Base-by-base conservation (phyloP, 1,284 basidiomycete genomes). In the Neotropicomus parvogracilis region DNA sequence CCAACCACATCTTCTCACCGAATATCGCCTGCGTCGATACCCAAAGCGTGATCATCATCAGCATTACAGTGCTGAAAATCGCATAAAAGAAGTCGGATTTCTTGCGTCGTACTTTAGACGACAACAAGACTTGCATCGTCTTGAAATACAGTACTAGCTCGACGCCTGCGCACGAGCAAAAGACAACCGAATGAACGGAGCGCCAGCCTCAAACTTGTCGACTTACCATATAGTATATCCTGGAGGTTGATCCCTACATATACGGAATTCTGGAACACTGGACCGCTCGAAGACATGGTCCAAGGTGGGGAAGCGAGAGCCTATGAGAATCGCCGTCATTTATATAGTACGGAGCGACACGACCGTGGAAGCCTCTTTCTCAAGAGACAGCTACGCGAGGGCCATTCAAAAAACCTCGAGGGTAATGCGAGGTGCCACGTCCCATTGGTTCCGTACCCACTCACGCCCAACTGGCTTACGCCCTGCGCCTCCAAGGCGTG, bases 171-270 rank as follows among this genome's bases (percentile, higher is more conserved):
- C 33, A 17, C 8, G 13, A 31, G 9, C 16, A 2, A 39, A 8
- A 17, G 5, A 14, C 39, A 20, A 42, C 24, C 5, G 40, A 32
- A 16, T 2, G 1, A 10, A 14, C 2, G 7, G 0, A 20, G 3
- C n/a, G 4, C n/a, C 19, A 26, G 14, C 17, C n/a, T n/a, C 10
- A 21, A 36, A 19, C 16, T 6, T 4, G 0, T 5, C 8, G 2
- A 50, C 59, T 46, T 32, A 60, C 60, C 60, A 45, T 62, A 62
- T 39, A 65, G 32, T 17, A 63, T 60, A 16, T 58, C 17, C 21
- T 64, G 31, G 12, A 64, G 11, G 29, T 53, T 62, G 20, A 63
- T 62, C 38, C 59, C 60, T 21, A 65, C 58, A 6, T 62, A 62
- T 9, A 64, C 32, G 10, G 63, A 35, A 8, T 52, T 62, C 40